Conservation (phyloP, 2,329 filamentous ascomycete genomes). For the Emergomyces orientalis region DNA sequence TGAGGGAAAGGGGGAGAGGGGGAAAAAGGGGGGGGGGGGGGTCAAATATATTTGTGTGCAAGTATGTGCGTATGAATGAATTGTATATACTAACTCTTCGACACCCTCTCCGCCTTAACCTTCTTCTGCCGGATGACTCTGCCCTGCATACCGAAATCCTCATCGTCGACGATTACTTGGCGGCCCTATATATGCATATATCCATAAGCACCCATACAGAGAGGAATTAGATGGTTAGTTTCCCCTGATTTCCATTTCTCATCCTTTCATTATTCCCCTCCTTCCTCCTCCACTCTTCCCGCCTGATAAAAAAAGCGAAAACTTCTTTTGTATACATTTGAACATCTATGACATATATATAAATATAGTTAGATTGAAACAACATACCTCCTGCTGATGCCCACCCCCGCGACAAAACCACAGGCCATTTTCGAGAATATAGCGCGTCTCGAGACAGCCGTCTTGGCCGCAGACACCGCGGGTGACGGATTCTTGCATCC, state of each 20-base stretch:
- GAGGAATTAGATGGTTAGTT: constrained; percentile 19
- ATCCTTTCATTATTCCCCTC: background rate
- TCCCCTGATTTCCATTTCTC: constrained; percentile 1
- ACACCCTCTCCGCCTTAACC: constrained; percentile 44
- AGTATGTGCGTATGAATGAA: background rate
- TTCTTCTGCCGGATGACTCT: constrained; percentile 49
- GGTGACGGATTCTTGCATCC: constrained; percentile 34
- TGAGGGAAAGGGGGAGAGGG: too few relatives aligned
- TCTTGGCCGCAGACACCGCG: constrained; percentile 47
- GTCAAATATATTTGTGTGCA: too few relatives aligned
- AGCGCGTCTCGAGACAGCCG: constrained; percentile 61
- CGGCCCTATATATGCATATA: constrained; percentile 27
- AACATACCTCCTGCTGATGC: constrained; percentile 62
- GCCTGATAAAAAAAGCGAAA: too few relatives aligned
- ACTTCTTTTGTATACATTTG: too few relatives aligned
- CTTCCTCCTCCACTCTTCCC: background rate
- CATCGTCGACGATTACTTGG: constrained; percentile 52
- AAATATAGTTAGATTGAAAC: too few relatives aligned
- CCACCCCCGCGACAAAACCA: constrained; percentile 66
- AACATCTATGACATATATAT: too few relatives aligned
- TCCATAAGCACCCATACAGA: background rate
- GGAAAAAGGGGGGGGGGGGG: too few relatives aligned
- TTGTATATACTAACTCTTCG: constrained; percentile 34
- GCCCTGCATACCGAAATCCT: constrained; percentile 57
- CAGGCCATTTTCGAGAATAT: constrained; percentile 65